phyloP scores from a whole-genome alignment of 108 stramenopile species.

The Conticribra weissflogii region DNA sequence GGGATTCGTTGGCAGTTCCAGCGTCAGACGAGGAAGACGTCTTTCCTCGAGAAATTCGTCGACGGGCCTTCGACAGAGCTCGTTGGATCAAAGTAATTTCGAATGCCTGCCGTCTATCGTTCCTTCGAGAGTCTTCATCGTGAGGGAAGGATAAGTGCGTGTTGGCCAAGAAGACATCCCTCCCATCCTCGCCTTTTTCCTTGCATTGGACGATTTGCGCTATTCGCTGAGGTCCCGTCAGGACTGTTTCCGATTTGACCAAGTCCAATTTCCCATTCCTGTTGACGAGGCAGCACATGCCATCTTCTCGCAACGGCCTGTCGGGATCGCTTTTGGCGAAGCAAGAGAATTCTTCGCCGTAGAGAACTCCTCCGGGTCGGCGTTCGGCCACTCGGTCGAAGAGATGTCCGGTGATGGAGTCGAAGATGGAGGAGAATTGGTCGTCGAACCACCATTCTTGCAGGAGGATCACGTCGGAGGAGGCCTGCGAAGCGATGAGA shows the following conservation, averaged over 20 bases:
- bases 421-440: slow-evolving; percentile 21
- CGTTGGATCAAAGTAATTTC: slow-evolving; percentile 20
- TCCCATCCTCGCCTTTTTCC: slow-evolving; percentile 13
- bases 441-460: slow-evolving; percentile 46
- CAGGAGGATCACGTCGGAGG: slow-evolving; percentile 30
- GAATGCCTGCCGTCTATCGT: slow-evolving; percentile 21
- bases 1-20: slow-evolving; percentile 3
- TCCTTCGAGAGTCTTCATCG: slow-evolving; percentile 9
- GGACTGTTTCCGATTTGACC: slow-evolving; percentile 14
- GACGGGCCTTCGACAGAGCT: slow-evolving; percentile 16
- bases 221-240: slow-evolving; percentile 40
- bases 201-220: slow-evolving; percentile 34
- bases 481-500: not conserved
- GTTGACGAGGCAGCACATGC: slow-evolving; percentile 32
- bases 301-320: slow-evolving; percentile 21
- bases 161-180: slow-evolving; percentile 31
- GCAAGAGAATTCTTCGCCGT: not conserved
- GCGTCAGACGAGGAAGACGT: not conserved
- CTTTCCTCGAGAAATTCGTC: slow-evolving; percentile 4
- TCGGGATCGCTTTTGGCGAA: not conserved
- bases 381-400: slow-evolving; percentile 36
- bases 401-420: slow-evolving; percentile 5
- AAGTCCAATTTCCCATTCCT: slow-evolving; percentile 23
- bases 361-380: slow-evolving; percentile 27
- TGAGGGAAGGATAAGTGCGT: slow-evolving; percentile 36